Percentiles rank a stretch among this genome's conserved stretches.
Conservation (phyloP, 176 grass and related monocot species). For the Themeda triandra region DNA sequence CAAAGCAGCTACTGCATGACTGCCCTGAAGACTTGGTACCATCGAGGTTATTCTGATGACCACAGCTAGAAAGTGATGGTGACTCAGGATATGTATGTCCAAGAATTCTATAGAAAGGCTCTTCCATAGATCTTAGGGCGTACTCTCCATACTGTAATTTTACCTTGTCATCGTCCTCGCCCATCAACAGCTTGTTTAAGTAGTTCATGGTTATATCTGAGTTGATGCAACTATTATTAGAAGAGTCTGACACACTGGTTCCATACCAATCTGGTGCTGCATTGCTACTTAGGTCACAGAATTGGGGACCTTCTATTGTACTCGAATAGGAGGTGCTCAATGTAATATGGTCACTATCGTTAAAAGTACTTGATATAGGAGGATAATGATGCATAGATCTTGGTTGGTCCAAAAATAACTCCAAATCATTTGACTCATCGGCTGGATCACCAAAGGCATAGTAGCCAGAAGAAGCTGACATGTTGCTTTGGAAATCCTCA, state of each 20-base stretch:
- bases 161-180: conserved; percentile 48
- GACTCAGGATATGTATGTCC: conserved; percentile 10
- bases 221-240: conserved; percentile 20
- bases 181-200: conserved; percentile 49
- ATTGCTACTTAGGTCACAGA: neutral
- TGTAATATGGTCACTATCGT: neutral
- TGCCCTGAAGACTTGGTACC: no score
- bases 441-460: neutral
- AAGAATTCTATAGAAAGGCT: conserved; percentile 60
- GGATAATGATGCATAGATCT: conserved; percentile 4
- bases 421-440: neutral
- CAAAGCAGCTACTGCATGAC: no score
- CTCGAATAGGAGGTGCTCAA: neutral
- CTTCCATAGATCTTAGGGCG: conserved; percentile 44
- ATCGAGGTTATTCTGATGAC: no score
- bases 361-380: neutral
- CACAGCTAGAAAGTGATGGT: no score
- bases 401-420: conserved; percentile 15
- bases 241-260: neutral
- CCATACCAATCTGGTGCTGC: neutral
- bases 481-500: neutral
- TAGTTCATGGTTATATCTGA: conserved; percentile 49
- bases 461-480: neutral
- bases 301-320: neutral
- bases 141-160: conserved; percentile 27